Evolutionary conservation across 129 eudicot genomes (phyloP), one percentile per base, ranked within the genome.

Genomic region (Rutidosis leptorrhynchoides): DNA sequence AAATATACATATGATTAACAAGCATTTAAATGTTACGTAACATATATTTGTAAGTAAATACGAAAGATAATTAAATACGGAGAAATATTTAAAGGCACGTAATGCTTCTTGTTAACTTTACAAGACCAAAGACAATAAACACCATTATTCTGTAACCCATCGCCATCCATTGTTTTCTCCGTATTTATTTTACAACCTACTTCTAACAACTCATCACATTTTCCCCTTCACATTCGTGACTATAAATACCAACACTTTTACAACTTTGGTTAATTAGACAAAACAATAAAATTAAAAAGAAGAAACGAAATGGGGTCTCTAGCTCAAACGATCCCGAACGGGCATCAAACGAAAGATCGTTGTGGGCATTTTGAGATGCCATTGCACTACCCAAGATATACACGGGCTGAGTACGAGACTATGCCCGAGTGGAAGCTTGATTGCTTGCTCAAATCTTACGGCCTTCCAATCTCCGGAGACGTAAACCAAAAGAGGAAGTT

Each of bases 371-470:
- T 88, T 22, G 89, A 88, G 64, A 88, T 88, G 96, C 92, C 92
- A 2, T 29, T 88, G 71, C 84, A 85, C 74, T 88, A 88, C 73
- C 96, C 96, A 14, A 76, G 92, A 52, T 81, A 85, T 74, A 79
- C 65, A 5, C 73, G 76, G 0, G 71, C 77, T 0, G 92, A 85
- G 37, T 88, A 88, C 51, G 92, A 82, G 74, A 23, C 46, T 9
- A 85, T 88, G 96, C 82, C 88, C 1, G 96, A 88, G 71, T 85
- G 96, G 96, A 85, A 83, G 62, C 71, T 88, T 1, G 89, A 88
- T 59, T 82, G 88, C 72, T 76, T 88, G 72, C 79, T 88, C 6
- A 58, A 62, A 0, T 55, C 85, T 23, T 88, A 88, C 11, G 93
- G 93, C 7, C 83, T 88, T 29, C 82, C 83, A 3, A 74, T 64